A percentile compares a stretch with the other conserved stretches of the same genome.
These are phyloP conservation scores for Calycina herbarum DNA, from an alignment of 2,329 filamentous ascomycete species.

Conservation along the genomic window DNA sequence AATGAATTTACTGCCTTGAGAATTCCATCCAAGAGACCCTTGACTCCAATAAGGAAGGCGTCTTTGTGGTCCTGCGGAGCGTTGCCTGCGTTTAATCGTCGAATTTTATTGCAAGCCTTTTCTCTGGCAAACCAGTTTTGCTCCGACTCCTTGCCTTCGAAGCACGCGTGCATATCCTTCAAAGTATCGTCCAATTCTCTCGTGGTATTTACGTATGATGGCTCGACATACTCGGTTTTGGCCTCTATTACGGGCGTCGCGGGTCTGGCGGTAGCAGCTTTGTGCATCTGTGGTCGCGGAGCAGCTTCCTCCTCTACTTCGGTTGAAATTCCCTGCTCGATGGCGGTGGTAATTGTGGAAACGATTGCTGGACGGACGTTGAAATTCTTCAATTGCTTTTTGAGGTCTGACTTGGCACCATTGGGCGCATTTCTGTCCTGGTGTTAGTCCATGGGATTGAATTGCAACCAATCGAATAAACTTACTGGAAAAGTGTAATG, in stretches of 20 bases:
- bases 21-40: conserved; percentile 79
- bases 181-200: conserved; percentile 88
- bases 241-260: conserved; percentile 63
- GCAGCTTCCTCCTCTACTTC: conserved; percentile 30
- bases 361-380: conserved; percentile 87
- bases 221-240: conserved; percentile 71
- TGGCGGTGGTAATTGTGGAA: conserved; percentile 73
- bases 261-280: conserved; percentile 49
- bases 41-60: conserved; percentile 69
- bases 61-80: conserved; percentile 73
- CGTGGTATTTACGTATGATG: conserved; percentile 78
- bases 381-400: conserved; percentile 79
- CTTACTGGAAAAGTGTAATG: conserved; percentile 80
- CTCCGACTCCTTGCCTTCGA: conserved; percentile 87
- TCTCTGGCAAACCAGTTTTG: conserved; percentile 89
- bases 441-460: conserved; percentile 13
- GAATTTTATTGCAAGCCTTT: conserved; percentile 73
- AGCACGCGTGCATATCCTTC: conserved; percentile 75
- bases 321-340: conserved; percentile 46
- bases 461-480: conserved; percentile 8
- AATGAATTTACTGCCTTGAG: conserved; percentile 82
- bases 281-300: conserved; percentile 44
- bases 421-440: conserved; percentile 68
- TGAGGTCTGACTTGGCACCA: conserved; percentile 83
- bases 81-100: conserved; percentile 81